Conservation (phyloP, 306 rosid species). For the Vigna hirtella region DNA sequence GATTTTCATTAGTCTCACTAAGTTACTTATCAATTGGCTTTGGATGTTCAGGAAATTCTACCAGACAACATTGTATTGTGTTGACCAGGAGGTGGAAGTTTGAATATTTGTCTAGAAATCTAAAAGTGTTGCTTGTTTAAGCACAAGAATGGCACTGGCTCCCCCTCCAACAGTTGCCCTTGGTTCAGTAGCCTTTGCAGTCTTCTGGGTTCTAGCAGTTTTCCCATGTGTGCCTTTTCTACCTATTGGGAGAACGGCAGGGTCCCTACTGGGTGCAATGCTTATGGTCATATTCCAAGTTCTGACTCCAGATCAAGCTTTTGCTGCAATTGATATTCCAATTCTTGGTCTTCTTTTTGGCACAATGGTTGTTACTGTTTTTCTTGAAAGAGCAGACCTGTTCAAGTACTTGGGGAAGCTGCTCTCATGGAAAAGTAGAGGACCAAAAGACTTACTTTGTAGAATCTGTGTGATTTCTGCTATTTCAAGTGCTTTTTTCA, state of each 20-base stretch:
- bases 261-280: slow-evolving; percentile 88
- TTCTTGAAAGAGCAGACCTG: slow-evolving; percentile 92
- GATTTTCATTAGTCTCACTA: background rate
- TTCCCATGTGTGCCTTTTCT: slow-evolving; percentile 86
- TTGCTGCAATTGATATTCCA: slow-evolving; percentile 77
- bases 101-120: background rate
- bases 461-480: slow-evolving; percentile 88
- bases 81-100: background rate
- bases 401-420: slow-evolving; percentile 82
- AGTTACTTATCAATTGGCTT: slow-evolving; percentile 5
- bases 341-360: slow-evolving; percentile 93
- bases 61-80: background rate
- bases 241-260: slow-evolving; percentile 92
- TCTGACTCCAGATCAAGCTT: slow-evolving; percentile 76
- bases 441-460: slow-evolving; percentile 83
- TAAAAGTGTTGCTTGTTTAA: slow-evolving; percentile 33
- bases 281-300: slow-evolving; percentile 80
- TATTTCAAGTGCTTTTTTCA: slow-evolving; percentile 81
- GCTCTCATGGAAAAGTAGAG: slow-evolving; percentile 83
- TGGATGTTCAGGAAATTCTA: slow-evolving; percentile 15
- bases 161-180: slow-evolving; percentile 65
- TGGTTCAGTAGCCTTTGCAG: slow-evolving; percentile 76
- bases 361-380: slow-evolving; percentile 91
- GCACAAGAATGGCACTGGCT: slow-evolving; percentile 67
- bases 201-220: slow-evolving; percentile 90